A percentile compares a stretch with the other conserved stretches of the same genome.
phyloP scores from a whole-genome alignment of 306 rosid species.

The Cercis canadensis region DNA sequence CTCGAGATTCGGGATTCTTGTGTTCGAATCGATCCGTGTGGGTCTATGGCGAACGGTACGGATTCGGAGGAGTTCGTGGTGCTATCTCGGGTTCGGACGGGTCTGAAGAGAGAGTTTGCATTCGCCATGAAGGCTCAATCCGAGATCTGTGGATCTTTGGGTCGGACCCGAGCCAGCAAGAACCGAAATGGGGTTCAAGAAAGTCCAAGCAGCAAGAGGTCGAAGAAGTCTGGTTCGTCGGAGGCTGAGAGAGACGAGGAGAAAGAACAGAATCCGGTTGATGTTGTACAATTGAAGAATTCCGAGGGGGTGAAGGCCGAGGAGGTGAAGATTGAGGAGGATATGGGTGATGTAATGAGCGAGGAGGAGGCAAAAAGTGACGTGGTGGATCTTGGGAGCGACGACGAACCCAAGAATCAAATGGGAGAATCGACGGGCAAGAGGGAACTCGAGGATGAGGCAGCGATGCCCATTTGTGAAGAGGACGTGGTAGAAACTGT shows the following conservation, averaged over 20 bases:
- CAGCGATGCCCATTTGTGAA: conserved; percentile 34
- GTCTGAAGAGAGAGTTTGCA: conserved; percentile 70
- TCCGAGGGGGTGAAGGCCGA: conserved; percentile 21
- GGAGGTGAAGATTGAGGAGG: conserved; percentile 28
- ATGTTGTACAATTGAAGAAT: conserved; percentile 16
- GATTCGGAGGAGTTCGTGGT: conserved; percentile 68
- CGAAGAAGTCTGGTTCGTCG: conserved; percentile 28
- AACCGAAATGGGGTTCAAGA: conserved; percentile 33
- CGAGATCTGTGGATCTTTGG: conserved; percentile 52
- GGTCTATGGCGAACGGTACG: conserved; percentile 84
- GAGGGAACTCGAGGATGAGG: conserved; percentile 17
- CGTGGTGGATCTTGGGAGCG: conserved; percentile 70
- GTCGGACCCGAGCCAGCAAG: conserved; percentile 60
- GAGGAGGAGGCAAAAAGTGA: conserved; percentile 84
- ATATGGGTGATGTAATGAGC: conserved; percentile 39
- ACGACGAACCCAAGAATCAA: conserved; percentile 64
- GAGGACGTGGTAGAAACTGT: conserved; percentile 47
- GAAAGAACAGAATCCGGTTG: neutral
- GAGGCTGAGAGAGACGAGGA: neutral
- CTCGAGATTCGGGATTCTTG: neutral
- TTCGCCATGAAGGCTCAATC: conserved; percentile 70
- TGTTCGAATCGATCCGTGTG: conserved; percentile 7
- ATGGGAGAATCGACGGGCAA: conserved; percentile 36
- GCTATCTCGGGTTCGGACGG: conserved; percentile 69
- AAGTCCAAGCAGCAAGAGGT: conserved; percentile 33